Percentiles rank a stretch among this genome's conserved stretches.
Conservation (phyloP, 2,329 filamentous ascomycete species). For the Microascus cirrosus region DNA sequence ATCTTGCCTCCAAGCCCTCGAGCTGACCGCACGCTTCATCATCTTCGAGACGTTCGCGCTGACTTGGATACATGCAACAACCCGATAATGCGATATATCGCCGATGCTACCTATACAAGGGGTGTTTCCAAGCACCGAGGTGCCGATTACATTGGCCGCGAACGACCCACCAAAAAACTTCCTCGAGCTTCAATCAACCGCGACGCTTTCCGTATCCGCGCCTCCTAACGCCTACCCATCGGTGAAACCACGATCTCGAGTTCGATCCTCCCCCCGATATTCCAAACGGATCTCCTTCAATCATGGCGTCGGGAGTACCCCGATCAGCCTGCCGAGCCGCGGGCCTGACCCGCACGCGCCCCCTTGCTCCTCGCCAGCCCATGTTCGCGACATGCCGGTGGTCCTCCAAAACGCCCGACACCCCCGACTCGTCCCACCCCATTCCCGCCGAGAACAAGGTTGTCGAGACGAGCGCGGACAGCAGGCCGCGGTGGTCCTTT, state of each 20-base stretch:
- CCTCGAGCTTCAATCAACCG: background rate
- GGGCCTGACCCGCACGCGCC: background rate
- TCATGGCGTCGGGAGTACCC: background rate
- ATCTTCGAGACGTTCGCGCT: background rate
- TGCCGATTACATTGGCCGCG: background rate
- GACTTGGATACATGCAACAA: background rate
- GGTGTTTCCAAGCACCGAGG: background rate
- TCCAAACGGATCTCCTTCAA: background rate
- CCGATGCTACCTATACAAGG: background rate
- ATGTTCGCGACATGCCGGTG: background rate
- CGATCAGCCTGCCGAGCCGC: conserved; percentile 4
- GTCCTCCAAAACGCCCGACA: background rate
- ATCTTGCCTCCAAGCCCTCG: no score
- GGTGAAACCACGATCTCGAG: no score
- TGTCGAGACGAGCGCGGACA: background rate
- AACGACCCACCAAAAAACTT: conserved; percentile 5
- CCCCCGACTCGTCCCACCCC: no score
- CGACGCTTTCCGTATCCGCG: background rate
- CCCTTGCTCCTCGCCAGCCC: background rate
- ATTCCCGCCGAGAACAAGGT: background rate
- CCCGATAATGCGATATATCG: background rate
- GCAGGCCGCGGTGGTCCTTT: conserved; percentile 53
- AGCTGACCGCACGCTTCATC: no score
- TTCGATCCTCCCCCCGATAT: background rate
- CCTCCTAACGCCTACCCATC: background rate